A percentile compares a stretch with the other conserved stretches of the same genome.
phyloP scores from a whole-genome alignment of 768 basidiomycete genomes.

The Lactarius sp. region DNA sequence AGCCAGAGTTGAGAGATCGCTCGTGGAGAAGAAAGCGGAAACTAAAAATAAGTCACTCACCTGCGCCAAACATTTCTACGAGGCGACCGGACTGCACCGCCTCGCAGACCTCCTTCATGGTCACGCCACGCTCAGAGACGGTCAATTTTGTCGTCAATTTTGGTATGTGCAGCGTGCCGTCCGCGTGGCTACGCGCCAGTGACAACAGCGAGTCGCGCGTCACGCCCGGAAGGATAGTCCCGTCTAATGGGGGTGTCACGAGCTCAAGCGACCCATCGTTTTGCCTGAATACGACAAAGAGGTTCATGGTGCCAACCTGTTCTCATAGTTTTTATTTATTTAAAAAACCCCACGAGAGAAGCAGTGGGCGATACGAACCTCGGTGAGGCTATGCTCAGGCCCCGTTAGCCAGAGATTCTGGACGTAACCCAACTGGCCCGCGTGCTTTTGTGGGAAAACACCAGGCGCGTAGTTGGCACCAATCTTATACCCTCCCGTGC shows the following conservation, averaged over 20 bases:
- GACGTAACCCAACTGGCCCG: conserved; percentile 62
- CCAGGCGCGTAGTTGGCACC: conserved; percentile 61
- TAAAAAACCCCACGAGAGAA: conserved; percentile 26
- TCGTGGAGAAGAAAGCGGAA: background rate
- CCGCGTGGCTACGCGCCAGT: conserved; percentile 35
- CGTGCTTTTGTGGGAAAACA: conserved; percentile 60
- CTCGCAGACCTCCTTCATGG: conserved; percentile 32
- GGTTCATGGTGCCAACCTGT: conserved; percentile 77
- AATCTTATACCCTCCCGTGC: conserved; percentile 54
- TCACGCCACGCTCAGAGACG: conserved; percentile 32
- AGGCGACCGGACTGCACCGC: conserved; percentile 30
- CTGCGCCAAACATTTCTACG: conserved; percentile 34
- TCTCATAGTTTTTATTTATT: conserved; percentile 34
- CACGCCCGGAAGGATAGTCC: conserved; percentile 42
- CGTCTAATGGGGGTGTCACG: conserved; percentile 29
- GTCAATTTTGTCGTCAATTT: conserved; percentile 28
- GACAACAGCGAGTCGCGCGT: conserved; percentile 38
- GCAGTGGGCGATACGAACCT: conserved; percentile 35
- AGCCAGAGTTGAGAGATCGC: background rate
- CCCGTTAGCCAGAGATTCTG: conserved; percentile 79
- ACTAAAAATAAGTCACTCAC: background rate
- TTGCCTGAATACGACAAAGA: conserved; percentile 60
- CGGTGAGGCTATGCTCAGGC: conserved; percentile 51
- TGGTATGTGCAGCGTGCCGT: conserved; percentile 28
- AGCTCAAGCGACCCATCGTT: conserved; percentile 44